Evolutionary conservation across 495 filamentous ascomycete genomes (phyloP).

Genomic region (Podospora australis): DNA sequence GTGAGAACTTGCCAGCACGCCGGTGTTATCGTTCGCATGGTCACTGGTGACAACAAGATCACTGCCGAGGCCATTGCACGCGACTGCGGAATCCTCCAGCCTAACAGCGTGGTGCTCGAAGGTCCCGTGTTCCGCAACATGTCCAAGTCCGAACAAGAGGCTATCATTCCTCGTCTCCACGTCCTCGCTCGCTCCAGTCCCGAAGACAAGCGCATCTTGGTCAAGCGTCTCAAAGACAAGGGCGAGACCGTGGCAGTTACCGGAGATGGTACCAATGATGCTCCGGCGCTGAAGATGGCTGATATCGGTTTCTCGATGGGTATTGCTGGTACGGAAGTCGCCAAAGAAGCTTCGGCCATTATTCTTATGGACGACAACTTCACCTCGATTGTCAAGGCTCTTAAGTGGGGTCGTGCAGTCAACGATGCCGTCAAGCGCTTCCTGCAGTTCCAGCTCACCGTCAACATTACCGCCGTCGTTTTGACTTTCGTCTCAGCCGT

Average conservation of each 20-base stretch:
- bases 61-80: conserved; percentile 77
- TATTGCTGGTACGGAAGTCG: conserved; percentile 85
- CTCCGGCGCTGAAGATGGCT: conserved; percentile 75
- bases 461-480: conserved; percentile 81
- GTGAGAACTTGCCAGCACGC: conserved; percentile 68
- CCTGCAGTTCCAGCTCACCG: conserved; percentile 85
- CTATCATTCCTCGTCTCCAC: conserved; percentile 66
- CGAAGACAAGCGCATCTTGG: conserved; percentile 80
- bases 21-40: conserved; percentile 83
- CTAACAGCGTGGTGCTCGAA: conserved; percentile 72
- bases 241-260: conserved; percentile 83
- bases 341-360: conserved; percentile 87
- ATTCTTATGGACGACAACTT: conserved; percentile 93
- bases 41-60: conserved; percentile 78
- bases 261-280: conserved; percentile 87
- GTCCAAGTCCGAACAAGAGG: conserved; percentile 61
- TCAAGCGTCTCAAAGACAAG: conserved; percentile 63
- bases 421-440: conserved; percentile 90
- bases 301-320: conserved; percentile 94
- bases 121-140: conserved; percentile 77
- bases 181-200: conserved; percentile 83
- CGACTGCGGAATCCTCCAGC: conserved; percentile 76
- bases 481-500: conserved; percentile 81
- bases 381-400: conserved; percentile 75
- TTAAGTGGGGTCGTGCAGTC: conserved; percentile 86